phyloP scores from a whole-genome alignment of 805 yeast species.

The Nakazawaea siamensis region DNA sequence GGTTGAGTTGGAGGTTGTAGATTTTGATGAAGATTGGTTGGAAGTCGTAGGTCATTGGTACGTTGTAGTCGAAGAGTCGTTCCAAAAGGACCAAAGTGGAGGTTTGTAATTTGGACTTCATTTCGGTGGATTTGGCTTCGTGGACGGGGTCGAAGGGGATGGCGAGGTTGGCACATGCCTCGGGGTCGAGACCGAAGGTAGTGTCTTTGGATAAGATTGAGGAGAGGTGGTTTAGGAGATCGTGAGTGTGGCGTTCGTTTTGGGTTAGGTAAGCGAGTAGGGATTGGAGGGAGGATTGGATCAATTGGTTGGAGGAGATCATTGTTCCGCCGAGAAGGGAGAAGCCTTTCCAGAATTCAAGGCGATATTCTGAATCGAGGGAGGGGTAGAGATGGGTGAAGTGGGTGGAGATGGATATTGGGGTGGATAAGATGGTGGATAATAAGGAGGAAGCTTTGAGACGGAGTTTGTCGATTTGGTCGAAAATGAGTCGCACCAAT shows the following conservation, averaged over 20 bases:
- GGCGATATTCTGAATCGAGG: no score
- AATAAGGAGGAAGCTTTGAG: no score
- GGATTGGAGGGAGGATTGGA: conserved; percentile 31
- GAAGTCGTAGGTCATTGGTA: conserved; percentile 22
- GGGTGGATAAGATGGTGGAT: no score
- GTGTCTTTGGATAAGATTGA: conserved; percentile 20
- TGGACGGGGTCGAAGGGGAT: neutral
- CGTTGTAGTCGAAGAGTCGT: conserved; percentile 30
- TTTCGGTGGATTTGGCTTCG: conserved; percentile 6
- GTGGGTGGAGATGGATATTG: no score
- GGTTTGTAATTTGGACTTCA: conserved; percentile 17
- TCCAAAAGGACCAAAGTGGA: conserved; percentile 22
- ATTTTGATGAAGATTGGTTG: conserved; percentile 35
- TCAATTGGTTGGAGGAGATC: conserved; percentile 12
- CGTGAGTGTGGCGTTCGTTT: no score
- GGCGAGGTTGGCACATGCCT: neutral
- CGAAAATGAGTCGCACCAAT: conserved; percentile 52
- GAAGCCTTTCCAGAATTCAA: conserved; percentile 49
- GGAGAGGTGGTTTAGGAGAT: no score
- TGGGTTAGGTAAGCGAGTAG: conserved; percentile 24
- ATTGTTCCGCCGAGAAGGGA: conserved; percentile 48
- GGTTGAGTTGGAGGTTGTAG: conserved; percentile 49
- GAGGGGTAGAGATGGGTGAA: no score
- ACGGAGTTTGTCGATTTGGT: conserved; percentile 53
- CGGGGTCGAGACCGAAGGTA: no score